A percentile compares a stretch with the other conserved stretches of the same genome.
Evolutionary conservation across 1,139 yeast species (phyloP).

Genomic region (Spathaspora sp.): DNA sequence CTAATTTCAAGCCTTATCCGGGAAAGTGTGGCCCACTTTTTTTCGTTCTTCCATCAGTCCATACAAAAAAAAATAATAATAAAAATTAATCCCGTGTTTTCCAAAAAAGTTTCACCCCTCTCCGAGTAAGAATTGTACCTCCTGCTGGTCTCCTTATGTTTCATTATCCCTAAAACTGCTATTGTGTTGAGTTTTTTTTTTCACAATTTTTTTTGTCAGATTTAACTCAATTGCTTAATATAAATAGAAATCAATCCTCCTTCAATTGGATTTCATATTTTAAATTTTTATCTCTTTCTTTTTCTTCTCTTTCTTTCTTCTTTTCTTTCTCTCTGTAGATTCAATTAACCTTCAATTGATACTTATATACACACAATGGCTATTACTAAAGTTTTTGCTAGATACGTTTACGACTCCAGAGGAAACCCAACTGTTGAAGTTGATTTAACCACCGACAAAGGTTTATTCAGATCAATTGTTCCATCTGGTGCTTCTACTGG

Average conservation of each 20-base stretch:
- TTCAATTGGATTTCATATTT: not conserved
- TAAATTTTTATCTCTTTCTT: not conserved
- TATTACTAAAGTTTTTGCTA: conserved; percentile 68
- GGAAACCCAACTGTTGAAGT: conserved; percentile 99
- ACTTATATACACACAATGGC: conserved; percentile 25
- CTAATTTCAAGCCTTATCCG: not conserved
- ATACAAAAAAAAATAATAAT: not conserved
- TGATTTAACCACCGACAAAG: conserved; percentile 81
- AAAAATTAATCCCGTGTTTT: not conserved
- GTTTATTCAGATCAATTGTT: conserved; percentile 87
- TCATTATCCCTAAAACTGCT: not conserved
- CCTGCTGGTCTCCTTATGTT: not conserved
- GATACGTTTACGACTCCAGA: conserved; percentile 96
- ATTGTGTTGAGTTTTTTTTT: not conserved
- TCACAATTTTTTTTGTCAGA: not conserved
- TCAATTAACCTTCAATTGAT: conserved; percentile 10
- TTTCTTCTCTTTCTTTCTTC: conserved; percentile 11
- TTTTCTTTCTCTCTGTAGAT: conserved; percentile 9
- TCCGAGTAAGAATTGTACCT: not conserved
- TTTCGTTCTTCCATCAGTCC: not conserved
- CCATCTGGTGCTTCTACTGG: conserved; percentile 98
- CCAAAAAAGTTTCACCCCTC: not conserved
- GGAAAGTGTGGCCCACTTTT: conserved; percentile 2
- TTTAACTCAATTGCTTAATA: not conserved
- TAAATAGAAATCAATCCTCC: not conserved